Evolutionary conservation across 306 rosid genomes (phyloP).

Genomic region (Vigna mungo): DNA sequence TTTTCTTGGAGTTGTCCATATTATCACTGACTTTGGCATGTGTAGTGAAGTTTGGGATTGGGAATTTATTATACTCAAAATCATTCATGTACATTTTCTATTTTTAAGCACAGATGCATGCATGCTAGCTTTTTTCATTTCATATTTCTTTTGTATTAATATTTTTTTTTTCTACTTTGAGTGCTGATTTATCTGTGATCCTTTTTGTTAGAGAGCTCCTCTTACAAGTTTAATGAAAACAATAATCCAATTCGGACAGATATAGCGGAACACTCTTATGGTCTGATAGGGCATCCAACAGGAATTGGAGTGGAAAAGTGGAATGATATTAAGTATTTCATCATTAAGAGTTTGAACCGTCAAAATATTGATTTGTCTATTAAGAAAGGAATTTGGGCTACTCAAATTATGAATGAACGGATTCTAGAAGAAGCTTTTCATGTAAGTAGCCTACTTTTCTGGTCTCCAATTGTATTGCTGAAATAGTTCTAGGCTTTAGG

Average conservation of each 20-base stretch:
- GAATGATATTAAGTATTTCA: slow-evolving; percentile 58
- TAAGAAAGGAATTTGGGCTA: slow-evolving; percentile 92
- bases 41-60: not conserved
- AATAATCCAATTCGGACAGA: slow-evolving; percentile 51
- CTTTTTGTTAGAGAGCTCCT: slow-evolving; percentile 65
- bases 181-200: slow-evolving; percentile 28
- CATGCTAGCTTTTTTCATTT: not conserved
- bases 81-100: slow-evolving; percentile 6
- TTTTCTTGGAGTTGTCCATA: slow-evolving; percentile 8
- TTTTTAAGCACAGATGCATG: not conserved
- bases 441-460: slow-evolving; percentile 57
- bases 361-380: slow-evolving; percentile 68
- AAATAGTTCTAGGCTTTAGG: slow-evolving; percentile 20
- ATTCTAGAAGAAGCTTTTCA: slow-evolving; percentile 81
- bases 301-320: slow-evolving; percentile 52
- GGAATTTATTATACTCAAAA: slow-evolving; percentile 13
- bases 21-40: slow-evolving; percentile 4
- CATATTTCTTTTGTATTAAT: not conserved
- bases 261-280: slow-evolving; percentile 50
- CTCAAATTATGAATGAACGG: slow-evolving; percentile 82
- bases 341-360: slow-evolving; percentile 79
- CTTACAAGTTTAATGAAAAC: slow-evolving; percentile 58
- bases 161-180: slow-evolving; percentile 24
- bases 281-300: slow-evolving; percentile 48
- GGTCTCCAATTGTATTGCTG: slow-evolving; percentile 29